Evolutionary conservation across 2,329 filamentous ascomycete species (phyloP).

Genomic region (Helicocarpus griseus): DNA sequence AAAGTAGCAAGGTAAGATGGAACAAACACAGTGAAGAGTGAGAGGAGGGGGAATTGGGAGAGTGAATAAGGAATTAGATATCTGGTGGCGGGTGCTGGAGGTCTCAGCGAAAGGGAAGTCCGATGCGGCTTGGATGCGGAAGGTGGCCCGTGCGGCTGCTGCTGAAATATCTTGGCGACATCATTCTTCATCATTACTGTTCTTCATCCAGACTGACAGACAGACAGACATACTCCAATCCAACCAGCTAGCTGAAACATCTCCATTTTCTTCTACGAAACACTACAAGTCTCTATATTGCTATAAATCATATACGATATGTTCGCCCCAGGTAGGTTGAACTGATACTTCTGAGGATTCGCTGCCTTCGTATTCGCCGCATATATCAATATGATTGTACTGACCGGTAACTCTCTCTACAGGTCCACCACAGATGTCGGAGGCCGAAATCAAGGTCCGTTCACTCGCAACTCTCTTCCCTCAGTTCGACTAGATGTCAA

Average conservation of each 20-base stretch:
- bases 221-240: too few species aligned
- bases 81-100: not conserved
- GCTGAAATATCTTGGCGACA: not conserved
- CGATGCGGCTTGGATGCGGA: constrained; percentile 7
- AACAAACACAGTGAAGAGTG: not conserved
- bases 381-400: not conserved
- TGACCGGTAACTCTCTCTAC: not conserved
- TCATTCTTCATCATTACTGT: not conserved
- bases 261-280: too few species aligned
- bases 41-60: not conserved
- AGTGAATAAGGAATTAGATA: not conserved
- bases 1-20: not conserved
- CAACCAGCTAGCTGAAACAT: too few species aligned
- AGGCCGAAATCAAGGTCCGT: constrained; percentile 36
- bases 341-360: not conserved
- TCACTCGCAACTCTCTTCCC: not conserved
- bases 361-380: not conserved
- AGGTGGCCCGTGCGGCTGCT: constrained; percentile 12
- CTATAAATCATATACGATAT: constrained; percentile 13
- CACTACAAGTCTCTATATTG: not conserved
- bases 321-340: constrained; percentile 16
- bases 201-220: too few species aligned
- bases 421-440: constrained; percentile 37
- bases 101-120: constrained; percentile 7
- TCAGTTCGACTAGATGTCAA: not conserved